phyloP scores from a whole-genome alignment of 2,329 filamentous ascomycete genomes.

The Beauveria varroae region DNA sequence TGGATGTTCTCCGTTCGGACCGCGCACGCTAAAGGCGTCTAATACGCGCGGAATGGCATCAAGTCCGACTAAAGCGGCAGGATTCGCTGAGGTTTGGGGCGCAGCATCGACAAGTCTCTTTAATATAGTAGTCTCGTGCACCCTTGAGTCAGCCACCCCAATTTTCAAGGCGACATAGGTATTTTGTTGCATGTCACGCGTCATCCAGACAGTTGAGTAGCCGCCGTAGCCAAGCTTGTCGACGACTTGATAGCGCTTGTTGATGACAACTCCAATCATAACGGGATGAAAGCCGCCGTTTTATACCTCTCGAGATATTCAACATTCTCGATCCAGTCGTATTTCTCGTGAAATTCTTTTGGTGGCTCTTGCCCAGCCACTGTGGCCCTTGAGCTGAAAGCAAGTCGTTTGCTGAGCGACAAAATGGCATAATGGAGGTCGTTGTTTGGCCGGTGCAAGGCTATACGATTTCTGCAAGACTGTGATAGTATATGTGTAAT shows the following conservation, averaged over 20 bases:
- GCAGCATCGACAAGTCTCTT: background rate
- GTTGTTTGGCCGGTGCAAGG: background rate
- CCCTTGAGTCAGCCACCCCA: background rate
- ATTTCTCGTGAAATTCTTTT: background rate
- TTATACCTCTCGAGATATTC: background rate
- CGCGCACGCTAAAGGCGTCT: background rate
- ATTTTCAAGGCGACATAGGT: constrained; percentile 13
- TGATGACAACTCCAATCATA: background rate
- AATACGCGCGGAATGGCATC: background rate
- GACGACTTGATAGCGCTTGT: constrained; percentile 26
- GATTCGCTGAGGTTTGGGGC: background rate
- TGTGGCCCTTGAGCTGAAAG: background rate
- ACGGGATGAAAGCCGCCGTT: constrained; percentile 6
- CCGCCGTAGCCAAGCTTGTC: constrained; percentile 32
- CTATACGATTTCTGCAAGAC: too few species aligned
- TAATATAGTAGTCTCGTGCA: background rate
- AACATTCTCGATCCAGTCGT: background rate
- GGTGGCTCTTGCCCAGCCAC: background rate
- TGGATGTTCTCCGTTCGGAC: background rate
- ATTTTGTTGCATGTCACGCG: constrained; percentile 20
- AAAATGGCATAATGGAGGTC: background rate
- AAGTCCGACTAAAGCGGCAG: background rate
- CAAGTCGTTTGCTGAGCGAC: background rate
- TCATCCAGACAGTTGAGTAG: constrained; percentile 34
- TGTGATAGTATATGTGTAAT: too few species aligned